phyloP scores from a whole-genome alignment of 2,329 filamentous ascomycete species.

The Alternaria longipes region DNA sequence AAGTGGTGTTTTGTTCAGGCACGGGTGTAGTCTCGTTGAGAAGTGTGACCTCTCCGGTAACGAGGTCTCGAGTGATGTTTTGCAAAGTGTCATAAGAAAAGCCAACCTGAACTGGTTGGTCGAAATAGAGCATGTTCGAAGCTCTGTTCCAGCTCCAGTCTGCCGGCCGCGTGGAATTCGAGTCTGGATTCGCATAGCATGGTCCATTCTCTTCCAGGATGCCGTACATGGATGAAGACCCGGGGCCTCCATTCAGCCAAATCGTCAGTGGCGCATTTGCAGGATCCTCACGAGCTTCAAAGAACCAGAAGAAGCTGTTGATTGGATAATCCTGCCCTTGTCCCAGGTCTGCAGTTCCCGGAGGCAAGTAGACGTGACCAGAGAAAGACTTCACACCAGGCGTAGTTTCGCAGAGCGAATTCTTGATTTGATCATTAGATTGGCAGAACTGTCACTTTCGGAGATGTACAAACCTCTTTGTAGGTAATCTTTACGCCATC shows the following conservation, averaged over 20 bases:
- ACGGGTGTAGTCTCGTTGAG: conserved; percentile 24
- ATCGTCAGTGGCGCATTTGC: conserved; percentile 63
- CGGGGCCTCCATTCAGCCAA: conserved; percentile 57
- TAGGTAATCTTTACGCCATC: conserved; percentile 36
- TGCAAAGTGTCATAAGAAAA: conserved; percentile 59
- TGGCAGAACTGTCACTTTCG: background rate
- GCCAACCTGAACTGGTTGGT: conserved; percentile 67
- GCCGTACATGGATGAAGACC: conserved; percentile 57
- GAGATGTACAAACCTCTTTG: conserved; percentile 30
- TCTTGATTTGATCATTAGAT: conserved; percentile 16
- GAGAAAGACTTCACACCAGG: conserved; percentile 63
- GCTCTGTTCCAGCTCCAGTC: conserved; percentile 29
- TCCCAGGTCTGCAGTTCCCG: conserved; percentile 27
- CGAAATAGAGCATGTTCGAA: conserved; percentile 67
- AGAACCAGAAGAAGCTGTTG: conserved; percentile 56
- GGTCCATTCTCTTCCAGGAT: conserved; percentile 58
- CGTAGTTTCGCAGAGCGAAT: conserved; percentile 63
- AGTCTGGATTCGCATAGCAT: conserved; percentile 53
- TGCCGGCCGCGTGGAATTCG: conserved; percentile 16
- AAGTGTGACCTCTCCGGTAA: conserved; percentile 20
- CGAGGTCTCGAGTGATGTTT: conserved; percentile 29
- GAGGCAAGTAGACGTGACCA: conserved; percentile 55
- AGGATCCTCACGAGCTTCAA: conserved; percentile 62
- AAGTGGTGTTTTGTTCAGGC: conserved; percentile 27
- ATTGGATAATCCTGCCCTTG: conserved; percentile 33